phyloP scores from a whole-genome alignment of 2,329 filamentous ascomycete species.

The Leptographium lundbergii region DNA sequence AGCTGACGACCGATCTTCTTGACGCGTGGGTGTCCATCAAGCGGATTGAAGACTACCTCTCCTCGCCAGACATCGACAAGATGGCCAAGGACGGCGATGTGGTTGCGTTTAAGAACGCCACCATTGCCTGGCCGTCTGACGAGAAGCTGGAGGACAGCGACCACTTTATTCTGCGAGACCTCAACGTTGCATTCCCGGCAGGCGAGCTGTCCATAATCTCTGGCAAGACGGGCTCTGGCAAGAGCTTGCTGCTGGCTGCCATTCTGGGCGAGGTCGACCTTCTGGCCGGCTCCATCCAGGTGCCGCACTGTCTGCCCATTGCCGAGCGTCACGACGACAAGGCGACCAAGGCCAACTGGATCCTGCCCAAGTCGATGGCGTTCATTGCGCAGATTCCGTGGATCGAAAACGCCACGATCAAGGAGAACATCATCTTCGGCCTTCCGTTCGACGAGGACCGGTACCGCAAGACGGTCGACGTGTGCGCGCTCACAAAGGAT shows the following conservation, averaged over 20 bases:
- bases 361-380: conserved; percentile 55
- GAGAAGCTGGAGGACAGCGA: conserved; percentile 41
- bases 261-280: conserved; percentile 67
- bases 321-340: conserved; percentile 47
- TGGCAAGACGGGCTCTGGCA: conserved; percentile 66
- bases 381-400: conserved; percentile 72
- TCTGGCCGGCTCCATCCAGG: conserved; percentile 46
- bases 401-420: conserved; percentile 73
- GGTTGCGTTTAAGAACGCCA: conserved; percentile 53
- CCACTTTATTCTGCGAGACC: conserved; percentile 50
- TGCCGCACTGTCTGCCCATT: conserved; percentile 36
- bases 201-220: conserved; percentile 62
- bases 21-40: conserved; percentile 63
- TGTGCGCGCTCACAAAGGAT: conserved; percentile 65
- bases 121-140: conserved; percentile 64
- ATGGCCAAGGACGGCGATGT: conserved; percentile 41
- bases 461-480: conserved; percentile 57
- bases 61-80: conserved; percentile 48
- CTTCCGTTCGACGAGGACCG: conserved; percentile 56
- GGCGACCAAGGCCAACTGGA: conserved; percentile 54
- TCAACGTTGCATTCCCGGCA: conserved; percentile 54
- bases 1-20: conserved; percentile 56
- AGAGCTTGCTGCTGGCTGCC: conserved; percentile 60
- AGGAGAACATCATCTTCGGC: conserved; percentile 68
- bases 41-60: conserved; percentile 60